Evolutionary conservation across 148 eudicot species (phyloP).

Genomic region (Gaultheria prostrata): DNA sequence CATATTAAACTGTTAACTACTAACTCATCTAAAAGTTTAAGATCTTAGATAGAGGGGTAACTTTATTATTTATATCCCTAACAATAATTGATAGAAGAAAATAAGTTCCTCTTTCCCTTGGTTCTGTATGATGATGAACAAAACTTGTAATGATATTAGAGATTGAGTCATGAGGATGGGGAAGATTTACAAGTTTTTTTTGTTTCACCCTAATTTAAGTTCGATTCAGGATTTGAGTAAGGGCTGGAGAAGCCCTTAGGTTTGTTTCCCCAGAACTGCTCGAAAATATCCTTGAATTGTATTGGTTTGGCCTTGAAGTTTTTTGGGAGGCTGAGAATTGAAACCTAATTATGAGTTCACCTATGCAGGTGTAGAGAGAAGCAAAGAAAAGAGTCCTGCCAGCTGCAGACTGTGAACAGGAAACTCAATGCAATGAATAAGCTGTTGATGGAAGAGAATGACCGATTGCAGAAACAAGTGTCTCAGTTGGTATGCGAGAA

Average conservation of each 20-base stretch:
- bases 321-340: not conserved
- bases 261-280: not conserved
- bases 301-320: not conserved
- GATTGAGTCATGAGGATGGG: not conserved
- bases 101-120: not conserved
- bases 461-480: conserved; percentile 92
- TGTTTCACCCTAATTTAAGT: not conserved
- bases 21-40: no score
- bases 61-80: no score
- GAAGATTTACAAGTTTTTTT: not conserved
- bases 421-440: conserved; percentile 89
- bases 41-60: no score
- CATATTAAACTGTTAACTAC: no score
- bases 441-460: conserved; percentile 95
- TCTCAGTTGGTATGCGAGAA: conserved; percentile 90
- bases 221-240: not conserved
- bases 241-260: not conserved
- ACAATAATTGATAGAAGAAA: not conserved
- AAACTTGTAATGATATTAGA: not conserved
- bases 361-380: conserved; percentile 81
- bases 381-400: conserved; percentile 78
- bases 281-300: not conserved
- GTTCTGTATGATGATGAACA: not conserved
- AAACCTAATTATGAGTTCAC: not conserved
- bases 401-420: conserved; percentile 79